These are phyloP conservation scores for Ceratobasidium papillatum DNA, from an alignment of 1,284 basidiomycete genomes.

Conservation along the genomic window DNA sequence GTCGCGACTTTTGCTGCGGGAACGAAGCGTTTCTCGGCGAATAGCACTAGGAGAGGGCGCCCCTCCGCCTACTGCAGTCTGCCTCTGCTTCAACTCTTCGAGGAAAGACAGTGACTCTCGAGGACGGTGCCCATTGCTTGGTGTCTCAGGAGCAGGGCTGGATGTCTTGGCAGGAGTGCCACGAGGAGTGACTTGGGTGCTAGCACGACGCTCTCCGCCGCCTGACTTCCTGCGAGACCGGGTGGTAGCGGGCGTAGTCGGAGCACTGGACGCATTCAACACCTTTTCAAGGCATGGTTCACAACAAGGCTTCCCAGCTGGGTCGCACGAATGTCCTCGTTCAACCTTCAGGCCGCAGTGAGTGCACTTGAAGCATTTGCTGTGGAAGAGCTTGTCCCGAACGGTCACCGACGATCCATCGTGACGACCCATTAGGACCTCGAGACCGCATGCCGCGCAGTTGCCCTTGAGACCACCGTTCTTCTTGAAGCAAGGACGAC, in stretches of 20 bases:
- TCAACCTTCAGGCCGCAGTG: conserved; percentile 76
- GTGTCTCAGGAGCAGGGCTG: not conserved
- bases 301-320: conserved; percentile 80
- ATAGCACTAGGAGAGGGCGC: conserved; percentile 30
- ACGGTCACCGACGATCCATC: conserved; percentile 80
- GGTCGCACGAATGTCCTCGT: conserved; percentile 76
- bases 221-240: conserved; percentile 27
- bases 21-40: conserved; percentile 35
- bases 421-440: conserved; percentile 74
- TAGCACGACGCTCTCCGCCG: conserved; percentile 11
- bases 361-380: conserved; percentile 67
- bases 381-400: conserved; percentile 76
- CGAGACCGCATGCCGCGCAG: conserved; percentile 69
- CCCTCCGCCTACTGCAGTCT: conserved; percentile 20
- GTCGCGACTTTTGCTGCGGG: conserved; percentile 37
- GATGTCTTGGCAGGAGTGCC: conserved; percentile 14
- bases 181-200: conserved; percentile 12
- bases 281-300: conserved; percentile 73
- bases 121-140: conserved; percentile 1
- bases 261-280: conserved; percentile 23
- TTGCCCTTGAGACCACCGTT: conserved; percentile 79
- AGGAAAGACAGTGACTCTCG: conserved; percentile 37
- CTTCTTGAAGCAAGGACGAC: conserved; percentile 70
- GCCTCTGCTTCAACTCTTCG: conserved; percentile 36
- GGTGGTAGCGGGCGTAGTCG: conserved; percentile 17